Evolutionary conservation across 192 early-diverging fungal species (phyloP).

Genomic region (Mortierella hygrophila): DNA sequence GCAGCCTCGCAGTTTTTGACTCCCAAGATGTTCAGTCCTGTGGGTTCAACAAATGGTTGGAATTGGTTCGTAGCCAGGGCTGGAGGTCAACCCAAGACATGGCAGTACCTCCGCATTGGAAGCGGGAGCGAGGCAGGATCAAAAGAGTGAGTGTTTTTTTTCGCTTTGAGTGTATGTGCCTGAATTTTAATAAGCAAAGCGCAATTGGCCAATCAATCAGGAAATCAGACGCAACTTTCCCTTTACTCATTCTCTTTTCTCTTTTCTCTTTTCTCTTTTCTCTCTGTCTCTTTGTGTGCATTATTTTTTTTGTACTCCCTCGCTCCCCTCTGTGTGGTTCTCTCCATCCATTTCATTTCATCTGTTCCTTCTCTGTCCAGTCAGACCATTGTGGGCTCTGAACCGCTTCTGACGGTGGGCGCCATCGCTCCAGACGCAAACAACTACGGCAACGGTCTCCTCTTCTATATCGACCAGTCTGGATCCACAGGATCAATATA

Average conservation of each 20-base stretch:
- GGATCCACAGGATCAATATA: slow-evolving; percentile 28
- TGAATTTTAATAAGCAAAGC: not conserved
- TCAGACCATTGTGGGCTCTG: slow-evolving; percentile 35
- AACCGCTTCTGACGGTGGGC: slow-evolving; percentile 42
- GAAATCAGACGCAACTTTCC: not conserved
- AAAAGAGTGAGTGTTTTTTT: slow-evolving; percentile 22
- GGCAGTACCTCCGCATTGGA: slow-evolving; percentile 33
- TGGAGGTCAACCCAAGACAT: not conserved
- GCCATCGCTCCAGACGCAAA: slow-evolving; percentile 33
- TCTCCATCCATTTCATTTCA: not conserved
- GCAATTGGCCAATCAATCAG: not conserved
- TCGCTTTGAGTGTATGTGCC: not conserved
- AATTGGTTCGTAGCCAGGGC: slow-evolving; percentile 34
- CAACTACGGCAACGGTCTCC: slow-evolving; percentile 31
- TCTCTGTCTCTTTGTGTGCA: not conserved
- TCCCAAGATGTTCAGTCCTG: slow-evolving; percentile 24
- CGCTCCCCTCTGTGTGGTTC: not conserved
- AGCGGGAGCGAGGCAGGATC: slow-evolving; percentile 8
- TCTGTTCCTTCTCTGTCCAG: not conserved
- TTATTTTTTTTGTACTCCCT: not conserved
- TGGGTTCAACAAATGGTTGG: slow-evolving; percentile 40
- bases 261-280: no score
- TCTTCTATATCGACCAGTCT: slow-evolving; percentile 36
- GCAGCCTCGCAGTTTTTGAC: slow-evolving; percentile 18
- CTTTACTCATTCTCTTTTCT: not conserved